Base-by-base conservation (phyloP, 768 basidiomycete species). In the Leccinellum luteum region DNA sequence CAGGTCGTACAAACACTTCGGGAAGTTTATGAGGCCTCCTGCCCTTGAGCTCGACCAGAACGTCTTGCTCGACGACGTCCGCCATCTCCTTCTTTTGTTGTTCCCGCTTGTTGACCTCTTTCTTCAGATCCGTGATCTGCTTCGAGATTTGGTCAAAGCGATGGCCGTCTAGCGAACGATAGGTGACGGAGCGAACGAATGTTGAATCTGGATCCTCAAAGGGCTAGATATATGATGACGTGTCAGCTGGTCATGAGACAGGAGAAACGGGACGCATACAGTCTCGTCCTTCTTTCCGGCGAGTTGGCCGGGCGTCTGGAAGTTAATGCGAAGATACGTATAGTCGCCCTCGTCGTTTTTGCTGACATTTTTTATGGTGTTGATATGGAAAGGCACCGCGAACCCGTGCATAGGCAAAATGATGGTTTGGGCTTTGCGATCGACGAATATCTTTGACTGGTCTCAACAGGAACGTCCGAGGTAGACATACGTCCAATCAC, bases 221-320 rank as follows among this genome's bases (percentile, higher is more conserved):
- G 0, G 94, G 94, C 90, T 94, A 51, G 13, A 21, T 17, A 44
- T 48, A 1, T 10, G 25, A 56, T 19, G 4, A 14, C 49, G 6
- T 47, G 51, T 60, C 51, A 63, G 49, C 13, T 44, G 34, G 31
- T 58, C n/a, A 58, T 30, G 54, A 44, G 44, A 1, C 23, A 54
- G 5, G 15, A 41, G 13, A 15, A 49, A 55, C 5, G 55, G 5
- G 53, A 19, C n/a, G 27, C 79, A 65, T 60, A 94, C 94, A 59
- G 94, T 98, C 62, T 98, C 97, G 70, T 99, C 97, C 75, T 99
- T 98, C 78, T 96, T 98, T 27, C 97, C 96, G 0, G 94, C 90
- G 25, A 98, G 85, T 68, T 98, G 94, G 50, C 97, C 97, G 12
- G 97, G 97, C 0, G 96, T 97, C 72, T 98, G 94, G 77, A 98